A percentile compares a stretch with the other conserved stretches of the same genome.
Evolutionary conservation across 331 rosid species (phyloP).

Genomic region (Pyracantha coccinea): DNA sequence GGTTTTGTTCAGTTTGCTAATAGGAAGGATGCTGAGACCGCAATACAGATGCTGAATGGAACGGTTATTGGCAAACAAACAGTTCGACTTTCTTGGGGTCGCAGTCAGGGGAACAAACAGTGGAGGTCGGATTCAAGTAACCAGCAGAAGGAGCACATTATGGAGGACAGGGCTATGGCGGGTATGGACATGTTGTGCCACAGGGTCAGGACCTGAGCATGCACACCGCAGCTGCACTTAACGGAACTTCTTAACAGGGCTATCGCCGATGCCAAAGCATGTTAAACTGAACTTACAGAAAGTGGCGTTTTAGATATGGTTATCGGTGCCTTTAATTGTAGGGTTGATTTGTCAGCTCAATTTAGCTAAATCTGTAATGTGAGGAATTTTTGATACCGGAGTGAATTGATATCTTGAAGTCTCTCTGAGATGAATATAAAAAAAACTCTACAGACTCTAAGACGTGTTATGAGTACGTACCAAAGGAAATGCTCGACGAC

Average conservation of each 20-base stretch:
- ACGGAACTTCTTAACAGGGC: constrained; percentile 53
- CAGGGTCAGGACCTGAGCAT: constrained; percentile 53
- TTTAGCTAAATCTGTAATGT: constrained; percentile 39
- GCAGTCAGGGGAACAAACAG: constrained; percentile 95
- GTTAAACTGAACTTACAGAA: constrained; percentile 20
- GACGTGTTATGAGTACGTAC: too few species aligned
- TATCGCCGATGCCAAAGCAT: background rate
- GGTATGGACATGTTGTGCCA: constrained; percentile 40
- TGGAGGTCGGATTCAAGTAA: constrained; percentile 70
- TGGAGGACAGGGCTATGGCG: constrained; percentile 62
- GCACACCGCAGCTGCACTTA: constrained; percentile 53
- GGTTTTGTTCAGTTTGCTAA: constrained; percentile 96
- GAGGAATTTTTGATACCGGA: constrained; percentile 38
- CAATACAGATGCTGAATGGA: constrained; percentile 79
- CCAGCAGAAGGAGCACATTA: constrained; percentile 69
- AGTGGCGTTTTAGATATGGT: constrained; percentile 20
- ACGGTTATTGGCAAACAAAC: constrained; percentile 90
- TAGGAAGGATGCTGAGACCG: constrained; percentile 97
- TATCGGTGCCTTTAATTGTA: constrained; percentile 18
- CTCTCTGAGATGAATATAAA: too few species aligned
- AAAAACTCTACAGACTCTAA: too few species aligned
- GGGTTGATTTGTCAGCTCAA: constrained; percentile 41
- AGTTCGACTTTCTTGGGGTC: constrained; percentile 75
- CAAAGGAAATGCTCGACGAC: too few species aligned
- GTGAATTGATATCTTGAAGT: constrained; percentile 17